phyloP scores from a whole-genome alignment of 2,329 filamentous ascomycete genomes.

The Neocucurbitaria cava region DNA sequence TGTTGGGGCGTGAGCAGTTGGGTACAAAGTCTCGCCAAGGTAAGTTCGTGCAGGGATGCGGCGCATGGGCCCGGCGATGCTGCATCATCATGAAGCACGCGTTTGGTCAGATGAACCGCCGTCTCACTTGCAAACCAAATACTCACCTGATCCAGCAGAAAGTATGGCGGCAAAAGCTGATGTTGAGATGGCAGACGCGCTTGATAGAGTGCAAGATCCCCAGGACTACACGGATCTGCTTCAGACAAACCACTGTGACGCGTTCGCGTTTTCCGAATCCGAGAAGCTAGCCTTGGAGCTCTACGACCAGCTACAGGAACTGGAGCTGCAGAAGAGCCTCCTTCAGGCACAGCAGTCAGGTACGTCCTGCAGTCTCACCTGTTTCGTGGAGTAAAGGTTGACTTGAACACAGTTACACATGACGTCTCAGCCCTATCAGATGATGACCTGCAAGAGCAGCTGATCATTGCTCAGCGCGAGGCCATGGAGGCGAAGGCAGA shows the following conservation, averaged over 20 bases:
- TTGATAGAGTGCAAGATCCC: conserved; percentile 13
- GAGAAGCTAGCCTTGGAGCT: conserved; percentile 73
- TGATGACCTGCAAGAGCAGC: conserved; percentile 60
- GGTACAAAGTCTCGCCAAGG: conserved; percentile 34
- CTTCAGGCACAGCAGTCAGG: conserved; percentile 56
- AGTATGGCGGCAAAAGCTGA: conserved; percentile 33
- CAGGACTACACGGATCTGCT: conserved; percentile 47
- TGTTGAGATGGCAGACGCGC: conserved; percentile 29
- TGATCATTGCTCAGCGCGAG: conserved; percentile 65
- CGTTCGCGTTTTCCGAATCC: conserved; percentile 67
- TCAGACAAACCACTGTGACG: conserved; percentile 53
- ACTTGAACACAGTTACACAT: conserved; percentile 27
- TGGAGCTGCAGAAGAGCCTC: conserved; percentile 75
- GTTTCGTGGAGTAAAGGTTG: conserved; percentile 9
- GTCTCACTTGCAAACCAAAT: conserved; percentile 13
- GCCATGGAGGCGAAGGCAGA: conserved; percentile 74
- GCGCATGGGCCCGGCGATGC: conserved; percentile 30
- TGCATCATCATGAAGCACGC: conserved; percentile 25
- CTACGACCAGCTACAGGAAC: conserved; percentile 74
- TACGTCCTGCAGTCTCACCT: conserved; percentile 15
- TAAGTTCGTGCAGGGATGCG: conserved; percentile 34
- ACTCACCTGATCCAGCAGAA: conserved; percentile 1
- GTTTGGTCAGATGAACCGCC: conserved; percentile 28
- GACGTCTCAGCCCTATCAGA: conserved; percentile 52
- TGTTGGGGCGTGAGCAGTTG: conserved; percentile 26